phyloP scores from a whole-genome alignment of 2,329 filamentous ascomycete species.

The Ascochyta koolunga region DNA sequence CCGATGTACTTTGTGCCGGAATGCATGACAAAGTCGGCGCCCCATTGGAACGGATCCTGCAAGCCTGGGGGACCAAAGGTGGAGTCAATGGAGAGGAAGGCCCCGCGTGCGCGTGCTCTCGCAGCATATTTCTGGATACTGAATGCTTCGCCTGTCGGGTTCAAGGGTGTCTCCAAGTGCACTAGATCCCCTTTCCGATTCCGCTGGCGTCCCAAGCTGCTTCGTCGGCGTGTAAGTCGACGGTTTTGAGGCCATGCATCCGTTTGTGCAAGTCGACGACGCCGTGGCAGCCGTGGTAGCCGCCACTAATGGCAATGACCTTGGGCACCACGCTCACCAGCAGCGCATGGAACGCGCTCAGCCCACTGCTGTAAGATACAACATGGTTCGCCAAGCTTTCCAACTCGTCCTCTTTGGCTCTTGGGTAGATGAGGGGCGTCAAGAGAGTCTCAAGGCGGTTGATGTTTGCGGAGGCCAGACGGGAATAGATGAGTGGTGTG shows the following conservation, averaged over 20 bases:
- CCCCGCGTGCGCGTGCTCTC: slow-evolving; percentile 73
- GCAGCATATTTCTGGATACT: slow-evolving; percentile 74
- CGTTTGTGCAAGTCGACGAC: slow-evolving; percentile 76
- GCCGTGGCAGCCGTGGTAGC: slow-evolving; percentile 94
- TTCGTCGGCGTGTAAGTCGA: slow-evolving; percentile 64
- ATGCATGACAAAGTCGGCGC: slow-evolving; percentile 89
- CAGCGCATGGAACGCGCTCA: slow-evolving; percentile 86
- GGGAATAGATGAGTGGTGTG: slow-evolving; percentile 72
- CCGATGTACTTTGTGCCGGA: slow-evolving; percentile 95
- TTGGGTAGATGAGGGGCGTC: slow-evolving; percentile 69
- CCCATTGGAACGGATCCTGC: slow-evolving; percentile 81
- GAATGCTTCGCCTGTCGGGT: slow-evolving; percentile 83
- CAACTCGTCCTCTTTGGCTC: slow-evolving; percentile 34
- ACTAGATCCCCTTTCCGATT: slow-evolving; percentile 78
- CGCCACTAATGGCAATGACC: slow-evolving; percentile 79
- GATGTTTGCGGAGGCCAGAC: slow-evolving; percentile 76
- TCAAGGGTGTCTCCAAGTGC: slow-evolving; percentile 91
- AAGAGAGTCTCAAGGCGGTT: slow-evolving; percentile 87
- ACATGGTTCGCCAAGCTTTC: slow-evolving; percentile 53
- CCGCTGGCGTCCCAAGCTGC: slow-evolving; percentile 66
- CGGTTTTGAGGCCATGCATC: slow-evolving; percentile 74
- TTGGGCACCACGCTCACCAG: slow-evolving; percentile 84
- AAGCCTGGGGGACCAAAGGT: slow-evolving; percentile 93
- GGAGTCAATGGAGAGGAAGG: slow-evolving; percentile 81
- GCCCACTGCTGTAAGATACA: slow-evolving; percentile 82